Base-by-base conservation (phyloP, 495 filamentous ascomycete species). In the Aspergillus haitiensis region DNA sequence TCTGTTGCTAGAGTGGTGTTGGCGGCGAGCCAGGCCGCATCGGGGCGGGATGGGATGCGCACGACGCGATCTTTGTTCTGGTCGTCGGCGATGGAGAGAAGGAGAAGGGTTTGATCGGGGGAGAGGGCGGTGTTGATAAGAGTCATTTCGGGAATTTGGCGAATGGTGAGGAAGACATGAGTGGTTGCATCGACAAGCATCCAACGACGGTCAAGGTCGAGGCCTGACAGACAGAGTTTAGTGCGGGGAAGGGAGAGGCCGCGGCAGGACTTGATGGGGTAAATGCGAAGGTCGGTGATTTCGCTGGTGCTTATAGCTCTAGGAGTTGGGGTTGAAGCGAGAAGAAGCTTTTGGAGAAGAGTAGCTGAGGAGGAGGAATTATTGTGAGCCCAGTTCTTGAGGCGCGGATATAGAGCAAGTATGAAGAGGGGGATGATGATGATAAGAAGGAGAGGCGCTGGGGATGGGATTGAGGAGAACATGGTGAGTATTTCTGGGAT, bases 241-340 rank as follows among this genome's bases (percentile, higher is more conserved):
- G 83, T 85, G 55, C 80, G 68, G 49, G 78, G 71, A 60, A 96
- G 68, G 69, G 92, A 85, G 56, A 97, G 83, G 27, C 89, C 90
- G 62, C 83, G 81, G 72, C 93, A 97, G 53, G 88, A 92, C 75
- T 98, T 97, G 65, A 98, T 80, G 5, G 93, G 93, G 72, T 94
- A 96, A 60, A 95, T 85, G 74, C 85, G 89, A 45, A 97, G 52
- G 7, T 71, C 69, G 61, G 72, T 54, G 37, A 79, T 73, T 32
- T 75, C 73, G 57, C 65, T 56, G 35, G 61, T 47, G n/a, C 21
- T 27, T 27, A 27, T 27, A 27, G 21, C 21, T 27, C 21, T 27
- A 27, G 21, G 44, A 7, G n/a, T 10, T 15, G 5, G 44, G 44
- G 13, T 16, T 47, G 15, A 18, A 18, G n/a, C 44, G 44, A 10